Evolutionary conservation across 805 yeast genomes (phyloP).

Genomic region (Hanseniaspora meyeri): DNA sequence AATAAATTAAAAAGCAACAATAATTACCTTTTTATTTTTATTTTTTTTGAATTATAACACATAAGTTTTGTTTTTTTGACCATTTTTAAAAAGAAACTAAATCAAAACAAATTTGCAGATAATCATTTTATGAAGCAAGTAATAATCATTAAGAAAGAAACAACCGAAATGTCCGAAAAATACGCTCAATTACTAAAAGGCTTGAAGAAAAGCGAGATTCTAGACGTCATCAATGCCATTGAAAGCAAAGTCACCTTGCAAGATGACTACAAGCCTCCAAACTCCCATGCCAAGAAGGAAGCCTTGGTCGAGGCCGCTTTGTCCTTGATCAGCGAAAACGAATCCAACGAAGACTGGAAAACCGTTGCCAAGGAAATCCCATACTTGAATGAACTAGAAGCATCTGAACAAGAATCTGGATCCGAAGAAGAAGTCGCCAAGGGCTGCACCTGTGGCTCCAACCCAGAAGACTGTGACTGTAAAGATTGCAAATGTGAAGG

Average conservation of each 20-base stretch:
- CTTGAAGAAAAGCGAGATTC: conserved; percentile 6
- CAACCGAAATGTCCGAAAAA: conserved; percentile 5
- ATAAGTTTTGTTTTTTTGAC: too few species aligned
- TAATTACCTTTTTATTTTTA: too few species aligned
- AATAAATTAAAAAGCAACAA: too few species aligned
- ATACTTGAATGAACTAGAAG: conserved; percentile 4
- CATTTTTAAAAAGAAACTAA: too few species aligned
- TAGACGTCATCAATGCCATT: conserved; percentile 2
- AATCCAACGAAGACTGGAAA: neutral
- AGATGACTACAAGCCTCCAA: conserved; percentile 12
- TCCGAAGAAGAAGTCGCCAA: neutral
- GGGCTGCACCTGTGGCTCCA: neutral
- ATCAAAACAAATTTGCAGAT: neutral
- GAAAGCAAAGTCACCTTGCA: neutral
- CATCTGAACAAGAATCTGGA: neutral
- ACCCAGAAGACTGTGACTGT: neutral
- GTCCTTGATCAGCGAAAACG: neutral
- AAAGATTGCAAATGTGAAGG: too few species aligned
- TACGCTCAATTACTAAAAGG: conserved; percentile 5
- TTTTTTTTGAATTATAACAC: neutral
- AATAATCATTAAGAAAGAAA: conserved; percentile 12
- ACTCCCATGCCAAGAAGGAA: conserved; percentile 5
- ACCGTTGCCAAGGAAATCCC: conserved; percentile 6
- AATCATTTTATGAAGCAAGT: conserved; percentile 10
- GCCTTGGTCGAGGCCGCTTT: conserved; percentile 1